Conservation (phyloP, 2,329 filamentous ascomycete genomes). For the Ceratocystis albifundus region DNA sequence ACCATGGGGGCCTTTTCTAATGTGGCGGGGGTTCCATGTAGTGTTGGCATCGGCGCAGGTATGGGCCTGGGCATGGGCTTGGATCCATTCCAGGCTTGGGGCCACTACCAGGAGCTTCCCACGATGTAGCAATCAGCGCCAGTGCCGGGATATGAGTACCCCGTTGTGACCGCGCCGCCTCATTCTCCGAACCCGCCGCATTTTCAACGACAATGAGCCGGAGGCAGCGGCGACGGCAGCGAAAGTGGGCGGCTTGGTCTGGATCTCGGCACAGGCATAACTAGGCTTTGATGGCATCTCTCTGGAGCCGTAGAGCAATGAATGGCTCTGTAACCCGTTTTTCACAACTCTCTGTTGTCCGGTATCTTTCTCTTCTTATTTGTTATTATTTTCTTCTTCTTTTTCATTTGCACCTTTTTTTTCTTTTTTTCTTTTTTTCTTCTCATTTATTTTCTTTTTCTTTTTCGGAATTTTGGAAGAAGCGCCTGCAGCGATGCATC, state of each 20-base stretch:
- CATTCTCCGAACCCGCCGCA: neutral
- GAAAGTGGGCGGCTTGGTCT: neutral
- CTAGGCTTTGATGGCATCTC: neutral
- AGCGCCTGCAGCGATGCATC: conserved; percentile 23
- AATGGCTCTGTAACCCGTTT: neutral
- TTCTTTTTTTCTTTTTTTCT: conserved; percentile 7
- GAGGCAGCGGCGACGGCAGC: too few relatives aligned
- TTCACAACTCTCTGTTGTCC: conserved; percentile 8
- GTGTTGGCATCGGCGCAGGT: conserved; percentile 36
- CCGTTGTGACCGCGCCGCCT: conserved; percentile 35
- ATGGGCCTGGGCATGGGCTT: conserved; percentile 23
- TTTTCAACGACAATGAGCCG: too few relatives aligned
- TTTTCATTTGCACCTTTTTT: conserved; percentile 5
- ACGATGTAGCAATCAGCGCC: conserved; percentile 67
- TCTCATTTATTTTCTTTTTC: conserved; percentile 15
- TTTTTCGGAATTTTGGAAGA: conserved; percentile 20
- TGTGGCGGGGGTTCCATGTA: conserved; percentile 75
- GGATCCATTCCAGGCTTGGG: conserved; percentile 49
- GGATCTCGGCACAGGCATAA: conserved; percentile 4
- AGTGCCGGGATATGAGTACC: conserved; percentile 34
- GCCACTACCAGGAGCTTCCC: conserved; percentile 68
- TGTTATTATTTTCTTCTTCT: conserved; percentile 10
- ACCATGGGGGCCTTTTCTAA: conserved; percentile 72
- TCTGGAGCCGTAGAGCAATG: too few relatives aligned
- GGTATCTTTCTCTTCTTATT: conserved; percentile 8